Evolutionary conservation across 2,329 filamentous ascomycete species (phyloP), one percentile per base, ranked within the genome.

Genomic region (Chaetothyriales sp.): DNA sequence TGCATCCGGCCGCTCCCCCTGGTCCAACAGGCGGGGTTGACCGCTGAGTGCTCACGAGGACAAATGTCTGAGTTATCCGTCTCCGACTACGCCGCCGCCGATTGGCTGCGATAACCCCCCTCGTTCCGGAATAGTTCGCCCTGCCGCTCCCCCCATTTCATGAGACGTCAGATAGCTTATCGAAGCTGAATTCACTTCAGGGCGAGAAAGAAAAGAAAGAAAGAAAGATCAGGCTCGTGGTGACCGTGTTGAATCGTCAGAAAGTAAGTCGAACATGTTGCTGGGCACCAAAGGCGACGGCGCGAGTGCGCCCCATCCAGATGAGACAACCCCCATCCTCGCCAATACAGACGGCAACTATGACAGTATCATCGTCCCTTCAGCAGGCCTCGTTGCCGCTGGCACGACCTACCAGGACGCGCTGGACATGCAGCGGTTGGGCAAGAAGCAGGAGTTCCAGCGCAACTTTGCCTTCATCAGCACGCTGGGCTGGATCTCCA

Each of bases 401-500:
- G 47, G 51, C 44, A 44, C 49, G 20, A 61, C 57, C 18, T 55
- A 59, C 18, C 52, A 60, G 26, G 71, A 73, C 57, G 64, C 67
- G 25, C 60, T 59, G 25, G 68, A 76, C 51, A 72, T 75, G 68
- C 64, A 64, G 28, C 68, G 72, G 18, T 65, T 76, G 67, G 73
- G 73, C 42, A 75, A 74, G 61, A 63, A 65, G 18, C 72, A 74
- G 51, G 70, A 75, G 46, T 64, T 76, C 53, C 67, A 69, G 53
- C 50, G 62, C 46, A 59, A 62, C 49, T 64, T 65, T 47, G 58
- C 59, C 5, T 65, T 66, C 43, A 57, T 68, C 49, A 65, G 66
- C 2, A 65, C 63, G 0, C 55, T 68, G 9, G 65, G 65, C 15
- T 67, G 68, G 36, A 66, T 66, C 5, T 61, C 62, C 18, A 64